Percentiles rank a stretch among this genome's conserved stretches.
Evolutionary conservation across 768 basidiomycete species (phyloP).

Genomic region (Boletus sp.): DNA sequence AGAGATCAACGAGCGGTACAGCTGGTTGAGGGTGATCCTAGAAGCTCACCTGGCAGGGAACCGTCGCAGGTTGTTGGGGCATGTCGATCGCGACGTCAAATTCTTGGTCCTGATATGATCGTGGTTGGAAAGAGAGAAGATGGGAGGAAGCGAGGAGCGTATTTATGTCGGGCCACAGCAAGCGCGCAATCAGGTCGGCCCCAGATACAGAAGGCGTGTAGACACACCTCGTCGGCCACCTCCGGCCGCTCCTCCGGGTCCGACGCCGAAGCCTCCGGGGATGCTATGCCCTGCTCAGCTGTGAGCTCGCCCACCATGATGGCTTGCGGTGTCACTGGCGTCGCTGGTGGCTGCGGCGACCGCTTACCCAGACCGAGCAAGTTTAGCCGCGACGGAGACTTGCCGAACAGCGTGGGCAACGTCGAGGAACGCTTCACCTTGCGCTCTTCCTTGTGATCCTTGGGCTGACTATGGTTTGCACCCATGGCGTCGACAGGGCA

Average conservation of each 20-base stretch:
- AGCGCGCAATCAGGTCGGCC: constrained; percentile 10
- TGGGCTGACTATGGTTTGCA: constrained; percentile 26
- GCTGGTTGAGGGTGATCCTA: neutral
- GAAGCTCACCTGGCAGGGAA: constrained; percentile 45
- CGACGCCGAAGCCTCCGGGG: constrained; percentile 20
- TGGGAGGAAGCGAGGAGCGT: constrained; percentile 11
- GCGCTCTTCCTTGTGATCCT: constrained; percentile 21
- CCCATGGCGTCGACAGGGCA: constrained; percentile 21
- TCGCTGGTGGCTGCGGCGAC: constrained; percentile 30
- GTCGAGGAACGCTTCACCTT: constrained; percentile 26
- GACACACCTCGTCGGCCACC: constrained; percentile 17
- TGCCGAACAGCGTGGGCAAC: constrained; percentile 24
- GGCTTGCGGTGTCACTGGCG: constrained; percentile 25
- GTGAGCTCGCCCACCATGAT: constrained; percentile 4
- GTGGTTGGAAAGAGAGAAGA: constrained; percentile 6
- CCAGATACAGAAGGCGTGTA: neutral
- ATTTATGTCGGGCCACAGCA: constrained; percentile 18
- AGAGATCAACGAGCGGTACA: neutral
- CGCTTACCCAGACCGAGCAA: constrained; percentile 28
- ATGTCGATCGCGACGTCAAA: constrained; percentile 18
- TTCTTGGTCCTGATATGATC: constrained; percentile 17
- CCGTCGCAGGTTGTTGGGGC: constrained; percentile 36
- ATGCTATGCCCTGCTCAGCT: constrained; percentile 20
- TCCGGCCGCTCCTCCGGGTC: constrained; percentile 30
- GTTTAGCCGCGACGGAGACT: constrained; percentile 29